Conservation (phyloP, 2,329 filamentous ascomycete species). For the Trichoderma sp. region DNA sequence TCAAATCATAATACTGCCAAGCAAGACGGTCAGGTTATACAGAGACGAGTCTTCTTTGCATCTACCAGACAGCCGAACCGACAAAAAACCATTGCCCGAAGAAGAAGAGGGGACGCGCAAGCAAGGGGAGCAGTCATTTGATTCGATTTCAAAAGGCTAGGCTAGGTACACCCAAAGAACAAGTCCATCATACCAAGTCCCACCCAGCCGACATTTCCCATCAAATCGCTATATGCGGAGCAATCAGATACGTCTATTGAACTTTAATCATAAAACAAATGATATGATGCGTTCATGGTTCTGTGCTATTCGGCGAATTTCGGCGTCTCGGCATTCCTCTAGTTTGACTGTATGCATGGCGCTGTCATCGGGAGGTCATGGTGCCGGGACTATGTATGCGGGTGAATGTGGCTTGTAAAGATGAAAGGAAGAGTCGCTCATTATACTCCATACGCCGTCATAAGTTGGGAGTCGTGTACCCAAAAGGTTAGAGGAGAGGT, state of each 20-base stretch:
- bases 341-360: not conserved
- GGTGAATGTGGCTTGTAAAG: not conserved
- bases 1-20: not conserved
- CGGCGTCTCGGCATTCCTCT: conserved; percentile 12
- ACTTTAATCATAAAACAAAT: not conserved
- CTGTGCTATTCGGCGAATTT: conserved; percentile 1
- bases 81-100: not conserved
- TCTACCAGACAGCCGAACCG: not conserved
- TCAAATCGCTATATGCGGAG: not conserved
- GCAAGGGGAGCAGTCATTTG: not conserved
- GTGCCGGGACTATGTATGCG: not conserved
- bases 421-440: not conserved
- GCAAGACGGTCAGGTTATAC: not conserved
- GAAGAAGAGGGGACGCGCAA: not conserved
- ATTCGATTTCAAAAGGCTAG: not conserved
- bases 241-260: not conserved
- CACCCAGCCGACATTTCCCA: not conserved
- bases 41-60: not conserved
- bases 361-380: not conserved
- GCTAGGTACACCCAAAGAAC: not conserved
- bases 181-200: not conserved
- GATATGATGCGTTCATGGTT: not conserved
- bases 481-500: not conserved
- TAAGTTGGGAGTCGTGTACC: not conserved
- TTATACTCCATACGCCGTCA: conserved; percentile 8